Evolutionary conservation across 139 green algal genomes (phyloP).

Genomic region (Asterochloris sp.): DNA sequence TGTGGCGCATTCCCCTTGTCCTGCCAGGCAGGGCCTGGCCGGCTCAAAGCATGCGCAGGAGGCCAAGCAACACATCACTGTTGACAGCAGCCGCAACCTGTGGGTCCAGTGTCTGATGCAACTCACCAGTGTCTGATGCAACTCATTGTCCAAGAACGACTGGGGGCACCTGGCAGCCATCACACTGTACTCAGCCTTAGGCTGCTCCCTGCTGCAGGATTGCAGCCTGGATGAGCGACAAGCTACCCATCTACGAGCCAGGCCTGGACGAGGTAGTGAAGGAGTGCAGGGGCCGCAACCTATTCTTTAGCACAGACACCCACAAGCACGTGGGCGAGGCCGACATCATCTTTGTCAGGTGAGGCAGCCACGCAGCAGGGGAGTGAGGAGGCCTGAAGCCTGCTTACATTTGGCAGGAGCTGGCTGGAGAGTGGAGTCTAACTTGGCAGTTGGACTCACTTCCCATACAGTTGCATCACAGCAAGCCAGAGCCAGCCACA

Average conservation of each 20-base stretch:
- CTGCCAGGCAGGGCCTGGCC: constrained; percentile 90
- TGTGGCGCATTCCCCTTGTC: constrained; percentile 85
- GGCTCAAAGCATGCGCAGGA: constrained; percentile 73
- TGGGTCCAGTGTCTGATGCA: constrained; percentile 43
- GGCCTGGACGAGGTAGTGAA: constrained; percentile 93
- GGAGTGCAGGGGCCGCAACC: constrained; percentile 75
- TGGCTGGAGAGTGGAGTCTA: too few species aligned
- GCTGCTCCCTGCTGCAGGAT: constrained; percentile 41
- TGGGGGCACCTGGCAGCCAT: background rate
- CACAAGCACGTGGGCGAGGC: constrained; percentile 90
- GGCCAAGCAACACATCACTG: constrained; percentile 95
- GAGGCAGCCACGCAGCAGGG: background rate
- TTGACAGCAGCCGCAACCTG: constrained; percentile 81
- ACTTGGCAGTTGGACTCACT: too few species aligned
- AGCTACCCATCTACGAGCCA: constrained; percentile 98
- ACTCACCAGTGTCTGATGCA: constrained; percentile 42
- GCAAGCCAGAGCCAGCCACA: too few species aligned
- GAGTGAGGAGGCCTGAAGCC: too few species aligned
- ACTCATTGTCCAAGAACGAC: constrained; percentile 75
- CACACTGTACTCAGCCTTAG: background rate
- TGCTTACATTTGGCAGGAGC: too few species aligned
- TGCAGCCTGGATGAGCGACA: constrained; percentile 94
- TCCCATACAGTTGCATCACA: too few species aligned
- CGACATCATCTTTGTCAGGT: constrained; percentile 97
- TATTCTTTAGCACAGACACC: constrained; percentile 97